Conservation (phyloP, 2,329 filamentous ascomycete genomes). For the Paecilomyces sp. region DNA sequence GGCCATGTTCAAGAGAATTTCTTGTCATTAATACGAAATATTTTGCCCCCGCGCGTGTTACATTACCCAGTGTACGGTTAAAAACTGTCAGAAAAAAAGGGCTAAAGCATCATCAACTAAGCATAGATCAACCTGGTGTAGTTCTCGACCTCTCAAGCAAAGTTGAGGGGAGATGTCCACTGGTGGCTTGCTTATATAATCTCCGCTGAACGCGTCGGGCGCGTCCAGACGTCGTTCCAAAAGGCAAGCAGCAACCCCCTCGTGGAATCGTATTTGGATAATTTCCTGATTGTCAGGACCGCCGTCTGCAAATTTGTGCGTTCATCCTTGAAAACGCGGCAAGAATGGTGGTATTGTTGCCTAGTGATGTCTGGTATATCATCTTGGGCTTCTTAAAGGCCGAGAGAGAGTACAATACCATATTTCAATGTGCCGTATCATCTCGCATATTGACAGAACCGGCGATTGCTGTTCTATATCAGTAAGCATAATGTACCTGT, state of each 20-base stretch:
- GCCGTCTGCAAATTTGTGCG: not conserved
- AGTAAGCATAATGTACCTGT: constrained; percentile 10
- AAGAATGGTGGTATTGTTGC: constrained; percentile 14
- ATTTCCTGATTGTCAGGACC: not conserved
- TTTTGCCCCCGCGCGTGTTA: not conserved
- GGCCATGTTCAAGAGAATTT: constrained; percentile 18
- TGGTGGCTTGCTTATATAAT: constrained; percentile 1
- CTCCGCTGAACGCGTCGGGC: constrained; percentile 6
- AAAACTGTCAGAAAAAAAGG: not conserved
- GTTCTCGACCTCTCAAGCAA: not conserved
- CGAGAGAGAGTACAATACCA: constrained; percentile 17
- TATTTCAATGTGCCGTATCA: constrained; percentile 21
- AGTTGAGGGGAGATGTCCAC: not conserved
- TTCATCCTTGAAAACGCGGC: not conserved
- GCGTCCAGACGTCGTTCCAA: not conserved
- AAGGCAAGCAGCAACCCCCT: not conserved
- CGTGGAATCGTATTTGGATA: not conserved
- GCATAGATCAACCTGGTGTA: not conserved
- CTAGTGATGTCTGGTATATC: constrained; percentile 18
- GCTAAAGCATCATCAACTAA: not conserved
- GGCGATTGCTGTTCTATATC: constrained; percentile 16
- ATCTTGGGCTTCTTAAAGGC: constrained; percentile 17
- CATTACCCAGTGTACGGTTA: not conserved
- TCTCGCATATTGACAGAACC: constrained; percentile 15
- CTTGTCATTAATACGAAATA: not conserved